Evolutionary conservation across 192 early-diverging fungal species (phyloP), one percentile per base, ranked within the genome.

Genomic region (Coemansia sp.): DNA sequence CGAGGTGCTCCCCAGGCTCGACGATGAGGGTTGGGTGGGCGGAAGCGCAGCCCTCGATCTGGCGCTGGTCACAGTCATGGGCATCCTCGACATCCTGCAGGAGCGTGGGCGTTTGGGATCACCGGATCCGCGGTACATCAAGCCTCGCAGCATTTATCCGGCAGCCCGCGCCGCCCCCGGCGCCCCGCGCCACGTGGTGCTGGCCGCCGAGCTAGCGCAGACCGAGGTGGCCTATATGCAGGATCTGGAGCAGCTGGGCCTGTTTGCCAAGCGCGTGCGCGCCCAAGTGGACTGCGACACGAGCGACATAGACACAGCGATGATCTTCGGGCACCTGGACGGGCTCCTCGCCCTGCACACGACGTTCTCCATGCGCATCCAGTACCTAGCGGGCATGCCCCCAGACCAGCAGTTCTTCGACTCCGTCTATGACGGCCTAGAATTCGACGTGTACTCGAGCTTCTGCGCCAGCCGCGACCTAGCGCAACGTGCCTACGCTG

Each of bases 151-250:
- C 42, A 63, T 83, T 6, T 83, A 83, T 31, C 80, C 80, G n/a
- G 39, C 59, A 3, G 54, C 59, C 8, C 67, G 67, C 29, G 54
- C 65, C 11, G 33, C 31, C 1, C 37, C 33, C 17, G 76, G 67
- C 5, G 63, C 39, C n/a, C 68, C 76, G 4, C 51, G 71, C 17
- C 63, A 73, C 33, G 42, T 64, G 2, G 76, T 69, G 67, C 67
- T 78, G 29, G 75, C 69, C 0, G 59, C 63, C 24, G 80, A 83
- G 69, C 57, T 83, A 33, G 67, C 80, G 17, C 67, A 75, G n/a
- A 83, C 80, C 9, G 80, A 83, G 60, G 68, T 70, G 53, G 80
- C 75, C 42, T 83, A 83, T 37, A 67, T 83, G 63, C 80, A 83
- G 60, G 80, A 83, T 50, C 63, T 83, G 39, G 80, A 83, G 61